phyloP scores from a whole-genome alignment of 2,329 filamentous ascomycete genomes.

The Venturiaceae sp. region DNA sequence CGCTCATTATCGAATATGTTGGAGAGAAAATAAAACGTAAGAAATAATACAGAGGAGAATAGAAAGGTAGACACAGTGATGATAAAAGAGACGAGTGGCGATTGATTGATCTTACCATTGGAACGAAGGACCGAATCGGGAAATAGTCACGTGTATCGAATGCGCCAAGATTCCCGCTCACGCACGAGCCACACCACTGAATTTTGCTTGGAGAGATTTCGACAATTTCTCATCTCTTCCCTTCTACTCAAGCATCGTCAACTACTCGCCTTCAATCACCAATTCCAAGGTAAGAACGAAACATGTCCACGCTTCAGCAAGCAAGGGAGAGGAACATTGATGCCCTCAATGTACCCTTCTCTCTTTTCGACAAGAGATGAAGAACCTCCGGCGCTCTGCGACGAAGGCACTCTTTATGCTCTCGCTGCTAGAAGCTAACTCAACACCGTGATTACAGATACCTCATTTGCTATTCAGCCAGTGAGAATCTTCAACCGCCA shows the following conservation, averaged over 20 bases:
- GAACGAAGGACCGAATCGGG: background rate
- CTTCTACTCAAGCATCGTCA: background rate
- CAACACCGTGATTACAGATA: slow-evolving; percentile 39
- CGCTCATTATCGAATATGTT: background rate
- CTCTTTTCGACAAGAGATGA: slow-evolving; percentile 49
- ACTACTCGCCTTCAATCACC: background rate
- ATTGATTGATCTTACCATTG: too few species aligned
- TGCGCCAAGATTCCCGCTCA: background rate
- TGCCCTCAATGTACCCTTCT: slow-evolving; percentile 34
- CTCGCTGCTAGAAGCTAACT: slow-evolving; percentile 57
- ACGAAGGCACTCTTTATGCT: slow-evolving; percentile 58
- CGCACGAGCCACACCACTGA: too few species aligned
- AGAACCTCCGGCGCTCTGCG: slow-evolving; percentile 48
- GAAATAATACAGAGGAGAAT: background rate
- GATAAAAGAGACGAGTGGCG: background rate
- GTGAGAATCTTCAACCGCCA: slow-evolving; percentile 81
- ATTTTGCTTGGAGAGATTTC: too few species aligned
- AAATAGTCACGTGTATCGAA: background rate
- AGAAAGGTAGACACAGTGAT: background rate
- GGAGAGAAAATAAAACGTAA: background rate
- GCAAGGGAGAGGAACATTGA: slow-evolving; percentile 34
- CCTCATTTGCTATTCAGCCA: slow-evolving; percentile 48
- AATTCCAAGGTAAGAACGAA: background rate
- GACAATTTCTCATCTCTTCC: too few species aligned
- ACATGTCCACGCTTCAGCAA: slow-evolving; percentile 32